Conservation (phyloP, 2,329 filamentous ascomycete species). For the Emydomyces testavorans region DNA sequence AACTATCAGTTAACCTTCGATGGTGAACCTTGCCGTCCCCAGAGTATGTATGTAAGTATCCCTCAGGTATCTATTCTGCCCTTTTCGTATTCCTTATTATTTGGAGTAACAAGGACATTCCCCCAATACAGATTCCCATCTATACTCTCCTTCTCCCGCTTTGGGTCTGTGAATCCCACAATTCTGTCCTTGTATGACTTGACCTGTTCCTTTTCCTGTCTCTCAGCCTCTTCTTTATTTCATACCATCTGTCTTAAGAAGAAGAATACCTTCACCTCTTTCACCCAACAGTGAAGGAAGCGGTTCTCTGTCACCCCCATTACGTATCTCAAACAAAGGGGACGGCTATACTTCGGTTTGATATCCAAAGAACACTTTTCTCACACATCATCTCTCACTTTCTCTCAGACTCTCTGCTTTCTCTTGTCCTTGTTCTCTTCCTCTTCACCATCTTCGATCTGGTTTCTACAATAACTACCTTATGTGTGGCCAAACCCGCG, state of each 20-base stretch:
- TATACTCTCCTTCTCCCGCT: not conserved
- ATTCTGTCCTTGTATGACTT: conserved; percentile 4
- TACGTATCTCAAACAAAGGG: too few relatives aligned
- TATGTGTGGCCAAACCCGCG: not conserved
- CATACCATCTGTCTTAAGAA: too few relatives aligned
- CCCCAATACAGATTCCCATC: conserved; percentile 4
- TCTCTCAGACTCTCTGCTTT: not conserved
- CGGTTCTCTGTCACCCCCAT: too few relatives aligned
- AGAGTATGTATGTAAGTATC: too few relatives aligned
- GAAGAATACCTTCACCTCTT: too few relatives aligned
- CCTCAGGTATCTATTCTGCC: too few relatives aligned
- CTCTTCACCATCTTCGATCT: not conserved
- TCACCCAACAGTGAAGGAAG: too few relatives aligned
- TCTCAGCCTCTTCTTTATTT: not conserved
- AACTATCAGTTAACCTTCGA: too few relatives aligned
- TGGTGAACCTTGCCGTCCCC: too few relatives aligned
- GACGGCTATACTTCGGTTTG: not conserved
- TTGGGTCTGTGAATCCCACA: not conserved
- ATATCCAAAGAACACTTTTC: not conserved
- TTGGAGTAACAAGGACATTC: not conserved
- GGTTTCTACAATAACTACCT: too few relatives aligned
- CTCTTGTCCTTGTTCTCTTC: not conserved
- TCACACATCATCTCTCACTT: not conserved
- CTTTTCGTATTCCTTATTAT: too few relatives aligned
- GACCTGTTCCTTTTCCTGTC: conserved; percentile 8